A percentile compares a stretch with the other conserved stretches of the same genome.
phyloP scores from a whole-genome alignment of 1,139 yeast genomes.

The Taphrina confusa region DNA sequence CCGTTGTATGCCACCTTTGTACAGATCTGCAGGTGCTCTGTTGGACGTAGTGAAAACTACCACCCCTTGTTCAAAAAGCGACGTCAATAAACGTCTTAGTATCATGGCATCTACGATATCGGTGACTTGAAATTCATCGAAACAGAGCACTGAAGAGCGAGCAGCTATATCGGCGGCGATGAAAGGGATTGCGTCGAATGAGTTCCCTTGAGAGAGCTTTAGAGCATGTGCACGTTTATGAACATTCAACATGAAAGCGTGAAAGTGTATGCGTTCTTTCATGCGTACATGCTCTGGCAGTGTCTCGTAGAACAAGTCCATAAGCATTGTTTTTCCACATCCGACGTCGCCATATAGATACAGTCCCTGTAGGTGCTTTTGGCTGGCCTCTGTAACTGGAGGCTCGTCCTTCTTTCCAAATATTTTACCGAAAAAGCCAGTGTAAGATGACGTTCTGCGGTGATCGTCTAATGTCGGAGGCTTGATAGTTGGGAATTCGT shows the following conservation, averaged over 20 bases:
- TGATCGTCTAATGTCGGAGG: constrained; percentile 24
- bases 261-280: constrained; percentile 84
- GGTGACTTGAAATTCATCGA: constrained; percentile 75
- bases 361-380: constrained; percentile 56
- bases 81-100: constrained; percentile 67
- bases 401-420: constrained; percentile 7
- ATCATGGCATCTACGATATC: constrained; percentile 99
- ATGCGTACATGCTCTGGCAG: constrained; percentile 59
- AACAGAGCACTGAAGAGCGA: constrained; percentile 75
- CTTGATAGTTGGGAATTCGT: constrained; percentile 10
- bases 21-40: constrained; percentile 90
- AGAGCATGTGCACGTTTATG: constrained; percentile 85
- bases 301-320: constrained; percentile 86
- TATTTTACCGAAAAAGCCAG: constrained; percentile 8
- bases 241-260: constrained; percentile 91
- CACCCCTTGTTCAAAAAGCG: constrained; percentile 71
- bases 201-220: constrained; percentile 61
- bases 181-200: constrained; percentile 78
- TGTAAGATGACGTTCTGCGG: background rate
- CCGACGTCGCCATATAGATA: constrained; percentile 97
- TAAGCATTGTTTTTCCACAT: constrained; percentile 96
- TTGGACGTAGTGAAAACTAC: constrained; percentile 90
- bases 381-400: background rate
- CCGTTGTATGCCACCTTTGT: constrained; percentile 90
- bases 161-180: constrained; percentile 82